phyloP scores from a whole-genome alignment of 2,329 filamentous ascomycete species.

The Arthroderma sp. region DNA sequence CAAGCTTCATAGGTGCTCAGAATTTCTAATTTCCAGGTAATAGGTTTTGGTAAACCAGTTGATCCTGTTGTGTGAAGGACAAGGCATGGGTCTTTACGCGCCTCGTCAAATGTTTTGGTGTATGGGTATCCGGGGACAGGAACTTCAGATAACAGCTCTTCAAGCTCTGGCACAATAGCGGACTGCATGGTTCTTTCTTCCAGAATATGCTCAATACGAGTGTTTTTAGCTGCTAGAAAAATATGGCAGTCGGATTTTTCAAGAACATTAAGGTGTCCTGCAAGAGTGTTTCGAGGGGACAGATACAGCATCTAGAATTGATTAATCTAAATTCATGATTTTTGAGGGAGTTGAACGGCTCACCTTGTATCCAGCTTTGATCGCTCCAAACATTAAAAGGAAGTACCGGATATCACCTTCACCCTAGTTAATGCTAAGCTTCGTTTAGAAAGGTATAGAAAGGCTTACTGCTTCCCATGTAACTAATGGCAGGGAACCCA shows the following conservation, averaged over 20 bases:
- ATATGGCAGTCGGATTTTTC: conserved; percentile 3
- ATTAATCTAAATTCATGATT: not conserved
- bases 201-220: not conserved
- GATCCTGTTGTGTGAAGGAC: conserved; percentile 1
- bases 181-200: not conserved
- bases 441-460: too few relatives aligned
- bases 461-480: too few relatives aligned
- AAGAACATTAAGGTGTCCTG: not conserved
- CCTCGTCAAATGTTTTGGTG: not conserved
- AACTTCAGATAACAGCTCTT: not conserved
- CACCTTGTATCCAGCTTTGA: conserved; percentile 3
- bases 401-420: conserved; percentile 1
- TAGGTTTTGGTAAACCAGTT: conserved; percentile 1
- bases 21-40: not conserved
- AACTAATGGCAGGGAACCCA: too few relatives aligned
- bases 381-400: not conserved
- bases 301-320: not conserved
- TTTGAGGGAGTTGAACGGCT: not conserved
- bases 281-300: conserved; percentile 1
- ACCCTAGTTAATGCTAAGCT: too few relatives aligned
- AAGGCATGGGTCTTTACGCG: not conserved
- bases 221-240: not conserved
- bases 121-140: not conserved
- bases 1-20: not conserved
- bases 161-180: not conserved